A percentile compares a stretch with the other conserved stretches of the same genome.
Evolutionary conservation across 2,329 filamentous ascomycete genomes (phyloP).

Genomic region (Podosphaera leucotricha): DNA sequence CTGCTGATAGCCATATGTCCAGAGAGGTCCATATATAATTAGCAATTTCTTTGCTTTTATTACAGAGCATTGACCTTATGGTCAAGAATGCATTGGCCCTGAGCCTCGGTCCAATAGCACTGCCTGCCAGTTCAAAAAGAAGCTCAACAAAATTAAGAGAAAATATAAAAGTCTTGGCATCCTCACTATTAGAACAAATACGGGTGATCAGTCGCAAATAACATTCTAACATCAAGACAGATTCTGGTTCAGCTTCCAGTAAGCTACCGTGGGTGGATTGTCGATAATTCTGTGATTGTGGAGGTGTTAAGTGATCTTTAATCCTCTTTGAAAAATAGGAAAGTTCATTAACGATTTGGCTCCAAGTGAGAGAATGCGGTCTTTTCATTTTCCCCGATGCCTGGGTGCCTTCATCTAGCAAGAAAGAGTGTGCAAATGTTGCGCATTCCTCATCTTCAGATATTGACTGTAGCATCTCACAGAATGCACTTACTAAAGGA

Average conservation of each 20-base stretch:
- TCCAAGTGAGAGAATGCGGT: constrained; percentile 71
- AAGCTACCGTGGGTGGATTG: constrained; percentile 38
- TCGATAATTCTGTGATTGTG: constrained; percentile 30
- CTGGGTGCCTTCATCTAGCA: constrained; percentile 62
- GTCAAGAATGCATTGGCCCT: constrained; percentile 67
- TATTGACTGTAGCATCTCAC: constrained; percentile 81
- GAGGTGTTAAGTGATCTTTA: constrained; percentile 40
- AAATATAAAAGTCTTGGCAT: constrained; percentile 47
- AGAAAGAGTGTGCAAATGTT: constrained; percentile 63
- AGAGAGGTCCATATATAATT: constrained; percentile 58
- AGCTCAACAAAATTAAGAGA: constrained; percentile 47
- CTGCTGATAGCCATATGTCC: constrained; percentile 56
- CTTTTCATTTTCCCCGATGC: constrained; percentile 57
- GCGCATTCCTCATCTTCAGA: constrained; percentile 66
- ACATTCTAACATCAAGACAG: constrained; percentile 86
- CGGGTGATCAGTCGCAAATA: constrained; percentile 77
- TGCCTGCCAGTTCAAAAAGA: constrained; percentile 57
- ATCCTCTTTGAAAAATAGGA: constrained; percentile 62
- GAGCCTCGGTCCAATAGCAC: constrained; percentile 50
- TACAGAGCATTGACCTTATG: constrained; percentile 48
- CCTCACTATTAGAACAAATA: constrained; percentile 48
- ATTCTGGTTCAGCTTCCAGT: constrained; percentile 70
- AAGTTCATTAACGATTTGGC: constrained; percentile 77
- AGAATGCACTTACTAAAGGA: constrained; percentile 87
- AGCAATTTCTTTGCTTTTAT: constrained; percentile 44